Conservation (phyloP, 352 stramenopile genomes). For the Phytopythium delawarense region DNA sequence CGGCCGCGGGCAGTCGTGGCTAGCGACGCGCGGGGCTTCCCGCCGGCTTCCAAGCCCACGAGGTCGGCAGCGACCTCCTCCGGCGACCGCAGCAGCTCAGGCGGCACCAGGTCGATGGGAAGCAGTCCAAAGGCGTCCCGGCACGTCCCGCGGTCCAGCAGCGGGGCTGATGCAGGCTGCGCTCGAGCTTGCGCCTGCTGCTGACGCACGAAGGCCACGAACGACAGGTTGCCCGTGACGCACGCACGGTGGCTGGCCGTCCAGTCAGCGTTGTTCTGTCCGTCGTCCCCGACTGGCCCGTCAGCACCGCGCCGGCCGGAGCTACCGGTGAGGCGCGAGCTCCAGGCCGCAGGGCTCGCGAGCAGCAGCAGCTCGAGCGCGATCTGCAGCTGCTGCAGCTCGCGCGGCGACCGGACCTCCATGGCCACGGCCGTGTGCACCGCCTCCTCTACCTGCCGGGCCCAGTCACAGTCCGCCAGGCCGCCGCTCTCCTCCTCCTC, state of each 20-base stretch:
- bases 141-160: constrained; percentile 24
- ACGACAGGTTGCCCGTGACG: constrained; percentile 52
- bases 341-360: constrained; percentile 24
- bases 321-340: constrained; percentile 14
- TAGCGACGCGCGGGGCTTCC: background rate
- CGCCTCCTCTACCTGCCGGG: constrained; percentile 43
- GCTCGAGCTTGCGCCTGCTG: constrained; percentile 15
- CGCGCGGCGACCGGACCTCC: constrained; percentile 47
- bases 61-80: constrained; percentile 22
- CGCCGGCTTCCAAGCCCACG: background rate
- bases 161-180: background rate
- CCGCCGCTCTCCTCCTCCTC: background rate
- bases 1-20: constrained; percentile 18
- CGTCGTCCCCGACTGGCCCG: constrained; percentile 7
- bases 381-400: constrained; percentile 62
- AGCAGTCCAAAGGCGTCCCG: constrained; percentile 50
- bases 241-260: constrained; percentile 51
- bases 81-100: constrained; percentile 30
- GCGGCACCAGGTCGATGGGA: constrained; percentile 50
- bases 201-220: constrained; percentile 47
- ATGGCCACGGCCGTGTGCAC: constrained; percentile 53
- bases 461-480: constrained; percentile 7
- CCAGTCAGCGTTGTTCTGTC: constrained; percentile 34
- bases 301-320: constrained; percentile 1
- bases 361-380: constrained; percentile 55